Conservation (phyloP, 1,284 basidiomycete genomes). For the Neolentinus lepideus region DNA sequence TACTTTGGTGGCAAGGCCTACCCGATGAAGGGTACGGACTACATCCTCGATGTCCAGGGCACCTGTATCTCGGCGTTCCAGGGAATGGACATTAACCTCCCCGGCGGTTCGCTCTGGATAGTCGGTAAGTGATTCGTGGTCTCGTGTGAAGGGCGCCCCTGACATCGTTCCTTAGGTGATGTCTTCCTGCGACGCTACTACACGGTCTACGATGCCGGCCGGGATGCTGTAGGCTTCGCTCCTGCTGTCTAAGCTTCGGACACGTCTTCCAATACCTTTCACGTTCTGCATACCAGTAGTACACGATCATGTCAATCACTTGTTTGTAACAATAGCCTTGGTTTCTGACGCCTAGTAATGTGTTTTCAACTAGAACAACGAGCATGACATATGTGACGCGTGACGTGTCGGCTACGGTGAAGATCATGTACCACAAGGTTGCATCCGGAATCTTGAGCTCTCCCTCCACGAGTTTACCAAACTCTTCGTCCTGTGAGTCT, state of each 20-base stretch:
- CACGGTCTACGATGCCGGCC: constrained; percentile 90
- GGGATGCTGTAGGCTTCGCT: constrained; percentile 86
- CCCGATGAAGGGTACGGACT: constrained; percentile 79
- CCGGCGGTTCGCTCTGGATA: constrained; percentile 88
- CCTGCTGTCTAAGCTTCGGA: constrained; percentile 16
- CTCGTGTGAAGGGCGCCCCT: background rate
- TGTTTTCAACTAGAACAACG: background rate
- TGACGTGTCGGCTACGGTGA: background rate
- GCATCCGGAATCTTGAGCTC: too few relatives aligned
- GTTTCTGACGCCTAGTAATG: background rate
- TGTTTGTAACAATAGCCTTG: background rate
- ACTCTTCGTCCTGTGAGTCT: too few relatives aligned
- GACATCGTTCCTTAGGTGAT: constrained; percentile 44
- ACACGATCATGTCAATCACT: background rate
- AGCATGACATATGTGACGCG: background rate
- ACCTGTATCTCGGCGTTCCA: constrained; percentile 95
- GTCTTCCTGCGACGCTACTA: constrained; percentile 87
- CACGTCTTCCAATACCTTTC: background rate
- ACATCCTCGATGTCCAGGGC: constrained; percentile 82
- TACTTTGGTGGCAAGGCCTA: constrained; percentile 79
- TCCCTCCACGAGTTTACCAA: too few relatives aligned
- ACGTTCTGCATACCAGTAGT: background rate
- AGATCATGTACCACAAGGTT: too few relatives aligned
- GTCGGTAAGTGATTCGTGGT: constrained; percentile 55
- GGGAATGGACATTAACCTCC: constrained; percentile 87